Evolutionary conservation across 2,329 filamentous ascomycete species (phyloP), one percentile per base, ranked within the genome.

Genomic region (Escovopsis sp.): DNA sequence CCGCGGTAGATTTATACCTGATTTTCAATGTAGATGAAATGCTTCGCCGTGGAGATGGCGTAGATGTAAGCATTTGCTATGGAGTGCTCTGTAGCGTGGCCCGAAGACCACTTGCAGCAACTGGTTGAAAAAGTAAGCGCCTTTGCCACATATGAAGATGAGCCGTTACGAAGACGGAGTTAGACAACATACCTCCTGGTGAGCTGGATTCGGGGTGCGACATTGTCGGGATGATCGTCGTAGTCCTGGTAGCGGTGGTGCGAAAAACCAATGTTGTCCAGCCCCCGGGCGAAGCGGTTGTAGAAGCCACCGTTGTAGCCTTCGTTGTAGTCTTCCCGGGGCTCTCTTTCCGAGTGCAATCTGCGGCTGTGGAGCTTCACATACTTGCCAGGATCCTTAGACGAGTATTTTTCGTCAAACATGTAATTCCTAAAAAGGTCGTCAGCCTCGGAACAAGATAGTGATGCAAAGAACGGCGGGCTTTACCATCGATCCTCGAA

Each of bases 41-140:
- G 75, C 48, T 75, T 61, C 14, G 77, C 77, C 33, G 75, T 73
- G 27, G 60, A 63, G 45, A 86, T 86, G 19, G 75, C 68, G 30
- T 79, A 67, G 25, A 81, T 74, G 49, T 93, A 93, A 1, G 86
- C 86, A 51, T 88, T 87, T 41, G 78, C 74, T 41, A 94, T 88
- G 1, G 85, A 93, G 53, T 90, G 85, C 49, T 73, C 69, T 1
- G 63, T 65, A 5, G 55, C 53, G 34, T 66, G 61, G 2, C 68
- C 68, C 12, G 61, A 53, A 2, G 68, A 72, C 69, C 69, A 73
- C 27, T 60, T 54, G 26, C 57, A 61, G 36, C 57, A 61, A 45
- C 66, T 70, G 11, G 17, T 2, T 17, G 9, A 32, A 31, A 9
- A n/a, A n/a, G n/a, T 27, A 31, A 36, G 37, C 31, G 4, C 3